A percentile compares a stretch with the other conserved stretches of the same genome.
These are phyloP conservation scores for Dillenia turbinata DNA, from an alignment of 164 flowering plant genomes.

Conservation along the genomic window DNA sequence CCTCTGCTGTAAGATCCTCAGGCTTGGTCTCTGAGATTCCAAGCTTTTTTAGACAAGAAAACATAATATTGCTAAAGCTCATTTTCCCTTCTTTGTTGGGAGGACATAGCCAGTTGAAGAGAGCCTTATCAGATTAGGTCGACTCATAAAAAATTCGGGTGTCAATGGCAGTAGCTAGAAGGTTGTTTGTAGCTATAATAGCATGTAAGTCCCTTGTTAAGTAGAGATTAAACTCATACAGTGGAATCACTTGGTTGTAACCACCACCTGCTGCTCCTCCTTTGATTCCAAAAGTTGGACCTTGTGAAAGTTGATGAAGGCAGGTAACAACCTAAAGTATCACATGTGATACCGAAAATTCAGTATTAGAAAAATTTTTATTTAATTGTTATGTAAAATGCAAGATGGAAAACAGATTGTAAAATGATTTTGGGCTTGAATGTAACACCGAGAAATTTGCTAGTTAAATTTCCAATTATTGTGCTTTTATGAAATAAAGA, in stretches of 20 bases:
- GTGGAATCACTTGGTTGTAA: constrained; percentile 96
- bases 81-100: constrained; percentile 80
- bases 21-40: constrained; percentile 77
- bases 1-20: constrained; percentile 82
- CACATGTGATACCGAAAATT: constrained; percentile 4
- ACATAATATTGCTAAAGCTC: constrained; percentile 72
- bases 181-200: constrained; percentile 98
- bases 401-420: no score
- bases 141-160: constrained; percentile 90
- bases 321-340: constrained; percentile 79
- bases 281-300: constrained; percentile 99
- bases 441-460: no score
- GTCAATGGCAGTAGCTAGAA: constrained; percentile 97
- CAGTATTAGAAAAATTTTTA: no score
- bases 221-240: constrained; percentile 99
- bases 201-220: constrained; percentile 99
- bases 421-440: no score
- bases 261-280: constrained; percentile 99
- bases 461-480: no score
- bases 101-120: constrained; percentile 86
- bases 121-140: constrained; percentile 88
- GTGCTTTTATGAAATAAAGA: no score
- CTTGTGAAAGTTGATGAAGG: constrained; percentile 97
- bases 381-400: no score
- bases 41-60: constrained; percentile 80